A percentile compares a stretch with the other conserved stretches of the same genome.
These are phyloP conservation scores for Ophiostoma ips DNA, from an alignment of 2,329 filamentous ascomycete genomes.

Conservation along the genomic window DNA sequence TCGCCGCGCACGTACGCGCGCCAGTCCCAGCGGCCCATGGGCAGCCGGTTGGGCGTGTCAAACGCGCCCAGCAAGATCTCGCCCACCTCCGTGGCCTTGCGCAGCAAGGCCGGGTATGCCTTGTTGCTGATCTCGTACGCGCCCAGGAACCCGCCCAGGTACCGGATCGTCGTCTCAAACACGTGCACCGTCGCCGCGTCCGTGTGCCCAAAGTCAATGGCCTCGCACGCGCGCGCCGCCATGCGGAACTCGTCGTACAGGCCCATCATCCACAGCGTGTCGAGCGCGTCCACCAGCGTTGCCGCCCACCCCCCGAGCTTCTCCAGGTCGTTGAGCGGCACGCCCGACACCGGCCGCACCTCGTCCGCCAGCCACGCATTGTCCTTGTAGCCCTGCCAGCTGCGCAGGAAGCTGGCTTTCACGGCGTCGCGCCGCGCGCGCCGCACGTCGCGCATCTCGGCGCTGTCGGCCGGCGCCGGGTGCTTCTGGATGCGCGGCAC, in stretches of 20 bases:
- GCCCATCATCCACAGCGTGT: constrained; percentile 63
- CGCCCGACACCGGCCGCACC: constrained; percentile 40
- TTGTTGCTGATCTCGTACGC: constrained; percentile 53
- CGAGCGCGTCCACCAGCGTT: constrained; percentile 52
- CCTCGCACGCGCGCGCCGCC: constrained; percentile 42
- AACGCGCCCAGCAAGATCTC: constrained; percentile 52
- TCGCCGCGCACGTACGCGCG: constrained; percentile 28
- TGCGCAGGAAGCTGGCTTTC: constrained; percentile 36
- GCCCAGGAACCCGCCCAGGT: constrained; percentile 54
- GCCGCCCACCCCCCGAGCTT: constrained; percentile 47
- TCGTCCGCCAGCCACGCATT: constrained; percentile 53
- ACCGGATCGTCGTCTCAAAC: constrained; percentile 60
- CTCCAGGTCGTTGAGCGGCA: constrained; percentile 38
- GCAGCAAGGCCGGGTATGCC: constrained; percentile 37
- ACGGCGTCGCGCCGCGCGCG: constrained; percentile 30
- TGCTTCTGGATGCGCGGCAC: constrained; percentile 50
- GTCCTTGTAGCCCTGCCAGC: constrained; percentile 47
- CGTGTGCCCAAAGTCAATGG: constrained; percentile 47
- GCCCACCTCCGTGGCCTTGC: constrained; percentile 49
- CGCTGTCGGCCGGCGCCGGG: constrained; percentile 32
- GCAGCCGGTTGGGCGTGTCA: constrained; percentile 56
- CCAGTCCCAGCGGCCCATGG: constrained; percentile 44
- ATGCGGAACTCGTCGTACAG: constrained; percentile 50
- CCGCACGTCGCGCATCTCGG: constrained; percentile 21
- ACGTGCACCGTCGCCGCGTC: constrained; percentile 40